These are phyloP conservation scores for Waltergamsia citrina DNA, from an alignment of 2,329 filamentous ascomycete genomes.

Conservation along the genomic window DNA sequence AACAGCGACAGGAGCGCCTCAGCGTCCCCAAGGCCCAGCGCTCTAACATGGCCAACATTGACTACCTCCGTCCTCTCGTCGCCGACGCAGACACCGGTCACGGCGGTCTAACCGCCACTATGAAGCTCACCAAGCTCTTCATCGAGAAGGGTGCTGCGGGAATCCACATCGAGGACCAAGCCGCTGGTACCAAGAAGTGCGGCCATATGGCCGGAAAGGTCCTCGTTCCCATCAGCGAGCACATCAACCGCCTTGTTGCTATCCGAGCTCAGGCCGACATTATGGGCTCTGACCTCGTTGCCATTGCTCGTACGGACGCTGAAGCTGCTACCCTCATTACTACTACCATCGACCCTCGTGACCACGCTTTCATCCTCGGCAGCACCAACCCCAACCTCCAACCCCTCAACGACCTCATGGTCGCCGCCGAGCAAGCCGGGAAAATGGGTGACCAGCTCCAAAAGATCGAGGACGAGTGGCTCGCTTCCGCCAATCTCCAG, in stretches of 20 bases:
- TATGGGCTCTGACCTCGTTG: conserved; percentile 87
- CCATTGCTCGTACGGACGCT: conserved; percentile 90
- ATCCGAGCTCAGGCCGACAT: conserved; percentile 98
- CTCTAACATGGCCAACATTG: conserved; percentile 64
- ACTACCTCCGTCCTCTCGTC: conserved; percentile 92
- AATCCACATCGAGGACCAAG: conserved; percentile 98
- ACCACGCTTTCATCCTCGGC: conserved; percentile 90
- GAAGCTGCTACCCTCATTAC: conserved; percentile 97
- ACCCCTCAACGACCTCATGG: conserved; percentile 85
- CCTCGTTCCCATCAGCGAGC: conserved; percentile 90
- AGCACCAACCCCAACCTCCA: conserved; percentile 76
- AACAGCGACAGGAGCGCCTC: conserved; percentile 92
- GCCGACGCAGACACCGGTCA: conserved; percentile 97
- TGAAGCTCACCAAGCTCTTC: conserved; percentile 99
- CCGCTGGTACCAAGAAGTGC: conserved; percentile 98
- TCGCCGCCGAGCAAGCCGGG: conserved; percentile 70
- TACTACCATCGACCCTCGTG: conserved; percentile 88
- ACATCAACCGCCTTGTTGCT: conserved; percentile 94
- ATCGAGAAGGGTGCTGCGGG: conserved; percentile 93
- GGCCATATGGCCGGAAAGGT: conserved; percentile 99
- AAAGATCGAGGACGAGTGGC: conserved; percentile 87
- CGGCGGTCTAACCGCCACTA: conserved; percentile 93
- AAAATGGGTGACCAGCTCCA: conserved; percentile 77
- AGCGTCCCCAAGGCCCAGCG: conserved; percentile 68
- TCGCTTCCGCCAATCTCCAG: conserved; percentile 66